These are phyloP conservation scores for Pneumocystis murina DNA, from an alignment of 1,139 yeast genomes.

Conservation along the genomic window DNA sequence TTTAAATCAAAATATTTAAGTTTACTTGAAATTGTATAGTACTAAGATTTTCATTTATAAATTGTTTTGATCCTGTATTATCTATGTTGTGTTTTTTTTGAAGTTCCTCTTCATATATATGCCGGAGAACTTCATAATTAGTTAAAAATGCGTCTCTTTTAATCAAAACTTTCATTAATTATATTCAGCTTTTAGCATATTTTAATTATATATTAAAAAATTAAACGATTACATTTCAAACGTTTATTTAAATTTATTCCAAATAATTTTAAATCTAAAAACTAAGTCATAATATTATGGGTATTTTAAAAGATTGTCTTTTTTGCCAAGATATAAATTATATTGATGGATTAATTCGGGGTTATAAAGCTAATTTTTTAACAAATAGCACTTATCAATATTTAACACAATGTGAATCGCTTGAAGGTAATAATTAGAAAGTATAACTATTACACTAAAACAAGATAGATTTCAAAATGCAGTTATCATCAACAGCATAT, in stretches of 20 bases:
- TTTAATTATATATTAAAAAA: too few relatives aligned
- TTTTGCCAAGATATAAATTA: constrained; percentile 22
- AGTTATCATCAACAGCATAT: constrained; percentile 88
- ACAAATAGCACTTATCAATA: constrained; percentile 70
- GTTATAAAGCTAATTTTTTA: constrained; percentile 74
- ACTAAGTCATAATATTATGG: not conserved
- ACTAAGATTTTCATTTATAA: constrained; percentile 9
- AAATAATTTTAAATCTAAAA: not conserved
- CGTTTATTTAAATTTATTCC: not conserved
- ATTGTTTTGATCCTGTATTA: not conserved
- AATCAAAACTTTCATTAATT: constrained; percentile 6
- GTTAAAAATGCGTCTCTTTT: constrained; percentile 9
- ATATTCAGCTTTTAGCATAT: not conserved
- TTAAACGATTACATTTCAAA: not conserved
- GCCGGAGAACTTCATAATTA: constrained; percentile 8
- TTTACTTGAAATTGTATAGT: constrained; percentile 10
- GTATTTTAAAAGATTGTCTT: not conserved
- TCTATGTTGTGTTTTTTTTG: not conserved
- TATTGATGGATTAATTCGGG: constrained; percentile 88
- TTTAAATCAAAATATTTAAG: not conserved
- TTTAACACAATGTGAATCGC: constrained; percentile 85
- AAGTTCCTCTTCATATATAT: constrained; percentile 6
- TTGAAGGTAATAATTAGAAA: constrained; percentile 34
- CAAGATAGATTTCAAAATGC: constrained; percentile 59
- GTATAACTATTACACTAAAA: not conserved